Evolutionary conservation across 2,329 filamentous ascomycete genomes (phyloP), one percentile per base, ranked within the genome.

Genomic region (Helicocarpus griseus): DNA sequence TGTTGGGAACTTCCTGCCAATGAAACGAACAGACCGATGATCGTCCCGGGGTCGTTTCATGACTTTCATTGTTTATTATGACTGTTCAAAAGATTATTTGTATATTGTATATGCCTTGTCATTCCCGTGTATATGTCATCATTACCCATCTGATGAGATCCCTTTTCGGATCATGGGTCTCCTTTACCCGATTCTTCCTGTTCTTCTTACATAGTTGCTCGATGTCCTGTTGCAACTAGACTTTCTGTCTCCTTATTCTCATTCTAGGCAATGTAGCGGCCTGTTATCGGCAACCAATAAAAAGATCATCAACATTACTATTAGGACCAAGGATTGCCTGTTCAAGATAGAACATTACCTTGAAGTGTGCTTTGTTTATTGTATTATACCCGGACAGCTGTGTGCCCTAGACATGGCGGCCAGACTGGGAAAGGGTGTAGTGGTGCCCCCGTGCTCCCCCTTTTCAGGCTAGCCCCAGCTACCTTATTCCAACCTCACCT

Each of bases 1-100:
- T 63, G 86, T 98, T 46, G 93, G 93, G 47, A 98, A 98, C 65
- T 98, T 98, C 68, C 71, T 98, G 56, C 93, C 93, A 2, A 89
- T 95, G 65, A 82, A 89, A 62, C 81, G 83, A 52, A 69, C 71
- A 49, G 69, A 72, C 56, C 69, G 71, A 60, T 69, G 45, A 47
- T 47, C 11, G 2, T 35, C n/a, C 35, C 26, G 26, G 11, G 17
- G 21, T 35, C 29, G n/a, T 44, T 7, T 35, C n/a, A 11, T 46
- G 28, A 6, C 24, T 6, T 44, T 44, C 22, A 35, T 38, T 49
- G n/a, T 28, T 35, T 38, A 29, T 43, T 22, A 46, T 33, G 40
- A 26, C 45, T n/a, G 17, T 38, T 31, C 13, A 40, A 29, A 36
- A 41, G 29, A 36, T 31, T 36, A 29, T 48, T 19, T 53, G 47